Percentiles rank a stretch among this genome's conserved stretches.
These are phyloP conservation scores for Eucalyptus globulus DNA, from an alignment of 345 rosid species.

Conservation along the genomic window DNA sequence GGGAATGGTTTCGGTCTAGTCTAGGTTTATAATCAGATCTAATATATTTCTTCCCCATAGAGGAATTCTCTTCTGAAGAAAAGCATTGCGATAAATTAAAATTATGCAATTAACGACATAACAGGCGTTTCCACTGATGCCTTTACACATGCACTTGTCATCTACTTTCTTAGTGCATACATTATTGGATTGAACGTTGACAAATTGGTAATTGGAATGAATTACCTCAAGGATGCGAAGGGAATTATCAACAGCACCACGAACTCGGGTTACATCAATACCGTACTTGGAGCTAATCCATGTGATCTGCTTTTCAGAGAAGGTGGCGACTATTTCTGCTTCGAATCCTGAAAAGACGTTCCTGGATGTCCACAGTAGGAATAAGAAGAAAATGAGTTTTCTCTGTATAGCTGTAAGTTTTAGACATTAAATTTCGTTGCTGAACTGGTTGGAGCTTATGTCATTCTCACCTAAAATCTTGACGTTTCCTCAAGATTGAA, in stretches of 20 bases:
- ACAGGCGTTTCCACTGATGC: neutral
- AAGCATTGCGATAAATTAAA: neutral
- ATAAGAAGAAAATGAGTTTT: neutral
- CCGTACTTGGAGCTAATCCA: slow-evolving; percentile 25
- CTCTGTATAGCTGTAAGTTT: neutral
- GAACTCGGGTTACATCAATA: slow-evolving; percentile 38
- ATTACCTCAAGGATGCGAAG: slow-evolving; percentile 41
- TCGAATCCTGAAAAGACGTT: slow-evolving; percentile 46
- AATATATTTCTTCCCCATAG: neutral
- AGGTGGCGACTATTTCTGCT: slow-evolving; percentile 26
- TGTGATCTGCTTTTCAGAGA: slow-evolving; percentile 35
- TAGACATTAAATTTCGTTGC: neutral
- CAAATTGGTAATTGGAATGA: neutral
- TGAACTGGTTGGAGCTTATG: too few relatives aligned
- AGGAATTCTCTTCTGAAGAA: neutral
- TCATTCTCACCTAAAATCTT: slow-evolving; percentile 25
- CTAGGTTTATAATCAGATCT: neutral
- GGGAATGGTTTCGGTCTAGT: neutral
- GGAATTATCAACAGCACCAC: slow-evolving; percentile 52
- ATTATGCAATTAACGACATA: neutral
- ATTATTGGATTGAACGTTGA: neutral
- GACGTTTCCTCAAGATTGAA: slow-evolving; percentile 47
- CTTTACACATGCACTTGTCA: neutral
- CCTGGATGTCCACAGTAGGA: slow-evolving; percentile 1
- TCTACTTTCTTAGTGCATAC: neutral